Evolutionary conservation across 768 basidiomycete genomes (phyloP), one percentile per base, ranked within the genome.

Genomic region (Albatrellus ellisii): DNA sequence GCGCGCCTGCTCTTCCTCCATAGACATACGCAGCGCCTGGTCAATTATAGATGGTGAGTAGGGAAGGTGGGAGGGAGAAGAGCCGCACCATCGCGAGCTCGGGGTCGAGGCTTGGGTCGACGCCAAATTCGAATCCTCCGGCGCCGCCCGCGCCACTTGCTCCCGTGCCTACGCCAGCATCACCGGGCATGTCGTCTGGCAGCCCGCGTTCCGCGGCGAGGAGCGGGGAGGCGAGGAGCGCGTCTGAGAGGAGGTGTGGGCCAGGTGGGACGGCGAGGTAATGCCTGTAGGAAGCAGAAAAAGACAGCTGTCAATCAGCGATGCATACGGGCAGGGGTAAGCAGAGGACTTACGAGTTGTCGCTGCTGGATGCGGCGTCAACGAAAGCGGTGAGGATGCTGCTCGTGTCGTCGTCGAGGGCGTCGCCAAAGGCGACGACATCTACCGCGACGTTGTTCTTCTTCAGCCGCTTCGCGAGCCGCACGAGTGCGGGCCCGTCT

Each of bases 361-460:
- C 90, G 12, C 73, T 69, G 35, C 76, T 86, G 45, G 69, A 75
- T 35, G 78, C 79, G 46, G 74, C 80, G 22, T 97, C 91, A 34
- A 94, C 74, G 55, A 99, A 88, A 4, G 78, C 70, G 53, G 68
- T 72, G 46, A 99, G 67, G 42, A 88, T 74, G 12, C 75, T 75
- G 36, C 69, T 74, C 33, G 77, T 76, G 45, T 73, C 79, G 54
- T 77, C 75, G 56, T 81, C 83, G 34, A 91, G 84, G 4, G 78
- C 85, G 52, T 94, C 92, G 1, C 94, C 94, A 59, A 89, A 97
- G 4, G 74, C 74, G 22, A 98, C 67, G 39, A 98, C 68, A 60
- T 99, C 95, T 20, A 98, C 72, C 1, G 92, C 87, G 32, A 99
- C 90, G 53, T 97, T 99, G 60, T 98, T 98, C 79, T 99, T 99